These are phyloP conservation scores for Phialemonium atrogriseum DNA, from an alignment of 2,329 filamentous ascomycete species.

Conservation along the genomic window DNA sequence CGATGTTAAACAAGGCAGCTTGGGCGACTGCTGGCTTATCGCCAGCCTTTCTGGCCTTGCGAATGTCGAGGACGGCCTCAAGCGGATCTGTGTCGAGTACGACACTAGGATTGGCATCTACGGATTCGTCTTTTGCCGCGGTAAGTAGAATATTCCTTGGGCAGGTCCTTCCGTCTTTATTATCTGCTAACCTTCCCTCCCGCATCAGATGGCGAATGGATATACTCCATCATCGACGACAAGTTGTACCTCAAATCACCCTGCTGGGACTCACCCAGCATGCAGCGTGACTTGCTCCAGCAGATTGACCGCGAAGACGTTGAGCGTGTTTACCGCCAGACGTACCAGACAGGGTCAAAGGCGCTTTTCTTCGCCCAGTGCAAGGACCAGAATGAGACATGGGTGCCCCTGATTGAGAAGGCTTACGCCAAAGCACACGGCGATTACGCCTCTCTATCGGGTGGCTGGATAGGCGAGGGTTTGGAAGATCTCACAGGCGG, in stretches of 20 bases:
- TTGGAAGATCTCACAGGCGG: conserved; percentile 56
- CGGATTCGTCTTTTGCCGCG: conserved; percentile 78
- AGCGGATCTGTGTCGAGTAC: conserved; percentile 67
- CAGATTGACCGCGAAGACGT: conserved; percentile 67
- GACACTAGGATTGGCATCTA: conserved; percentile 74
- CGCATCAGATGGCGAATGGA: conserved; percentile 81
- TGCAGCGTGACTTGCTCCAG: conserved; percentile 66
- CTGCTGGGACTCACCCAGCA: conserved; percentile 70
- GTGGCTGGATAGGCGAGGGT: conserved; percentile 56
- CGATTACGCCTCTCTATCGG: conserved; percentile 67
- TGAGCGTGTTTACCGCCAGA: conserved; percentile 53
- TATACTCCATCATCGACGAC: conserved; percentile 85
- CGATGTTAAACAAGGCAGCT: conserved; percentile 68
- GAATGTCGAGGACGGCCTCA: conserved; percentile 62
- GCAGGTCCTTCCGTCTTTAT: no score
- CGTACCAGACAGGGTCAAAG: conserved; percentile 65
- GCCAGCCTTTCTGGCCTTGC: conserved; percentile 69
- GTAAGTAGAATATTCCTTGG: conserved; percentile 28
- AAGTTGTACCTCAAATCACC: conserved; percentile 79
- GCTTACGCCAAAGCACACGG: conserved; percentile 76
- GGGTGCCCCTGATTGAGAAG: conserved; percentile 72
- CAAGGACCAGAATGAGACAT: conserved; percentile 67
- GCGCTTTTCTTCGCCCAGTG: conserved; percentile 73
- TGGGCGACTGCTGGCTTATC: conserved; percentile 81
- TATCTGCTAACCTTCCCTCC: conserved; percentile 7